Evolutionary conservation across 2,329 filamentous ascomycete species (phyloP), one percentile per base, ranked within the genome.

Genomic region (Aspergillus carbonarius): DNA sequence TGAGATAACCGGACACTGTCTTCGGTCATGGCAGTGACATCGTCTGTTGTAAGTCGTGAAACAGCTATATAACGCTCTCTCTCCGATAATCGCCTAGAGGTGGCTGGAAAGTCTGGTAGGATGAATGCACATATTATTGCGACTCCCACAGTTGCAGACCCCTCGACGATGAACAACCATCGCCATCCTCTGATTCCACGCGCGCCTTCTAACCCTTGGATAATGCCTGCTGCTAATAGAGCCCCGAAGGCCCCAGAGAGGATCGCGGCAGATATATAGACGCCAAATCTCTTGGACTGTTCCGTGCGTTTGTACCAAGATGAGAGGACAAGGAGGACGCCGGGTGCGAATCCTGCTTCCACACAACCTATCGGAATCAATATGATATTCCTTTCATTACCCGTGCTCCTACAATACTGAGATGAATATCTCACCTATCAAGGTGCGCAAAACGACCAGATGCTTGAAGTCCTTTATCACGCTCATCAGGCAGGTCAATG

Each of bases 221-320:
- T 76, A 17, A 83, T 79, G 4, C 77, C 80, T 1, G 80, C 81
- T 30, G 80, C 81, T 6, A 83, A 68, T 1, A 84, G 67, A 3
- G 81, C 81, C 1, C 80, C 80, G 59, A 84, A 84, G 1, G 81
- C 82, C n/a, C 82, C 82, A 0, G 77, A 83, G 2, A 84, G 74
- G 2, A 85, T 81, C 0, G 82, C 83, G 1, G 81, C 82, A n/a
- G 83, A 82, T 60, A 85, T 83, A 63, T 84, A 86, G 1, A 87
- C 70, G 7, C 78, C 82, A 46, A 84, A 83, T 2, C 85, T 79
- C 52, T 83, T 83, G 0, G 81, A 80, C 42, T 86, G 79, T 63
- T 87, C 85, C 12, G 79, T 78, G 50, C 79, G 81, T 60, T 83
- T 82, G 66, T 87, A 87, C 84, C 84, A 87, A 0, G 78, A 83